Percentiles rank a stretch among this genome's conserved stretches.
Conservation (phyloP, 805 yeast species). For the Osmozyma mogii region DNA sequence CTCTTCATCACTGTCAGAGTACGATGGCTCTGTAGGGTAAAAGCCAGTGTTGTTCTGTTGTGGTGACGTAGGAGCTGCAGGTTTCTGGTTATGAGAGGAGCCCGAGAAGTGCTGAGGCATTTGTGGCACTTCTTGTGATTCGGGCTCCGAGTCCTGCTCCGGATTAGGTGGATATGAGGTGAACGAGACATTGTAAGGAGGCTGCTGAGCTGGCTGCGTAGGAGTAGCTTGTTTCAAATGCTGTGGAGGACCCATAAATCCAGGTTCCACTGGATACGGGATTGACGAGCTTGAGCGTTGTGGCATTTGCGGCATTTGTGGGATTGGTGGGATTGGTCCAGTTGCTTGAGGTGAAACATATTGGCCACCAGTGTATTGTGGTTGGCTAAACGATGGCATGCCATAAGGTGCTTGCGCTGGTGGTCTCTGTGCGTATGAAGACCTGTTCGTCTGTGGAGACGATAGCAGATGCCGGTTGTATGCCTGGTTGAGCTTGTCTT, state of each 20-base stretch:
- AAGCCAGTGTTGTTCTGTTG: too few relatives aligned
- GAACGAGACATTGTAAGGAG: slow-evolving; percentile 1
- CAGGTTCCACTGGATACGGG: background rate
- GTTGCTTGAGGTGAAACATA: slow-evolving; percentile 1
- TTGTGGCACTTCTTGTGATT: background rate
- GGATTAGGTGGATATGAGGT: slow-evolving; percentile 1
- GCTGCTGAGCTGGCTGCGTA: slow-evolving; percentile 1
- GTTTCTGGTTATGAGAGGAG: too few relatives aligned
- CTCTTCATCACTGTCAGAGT: slow-evolving; percentile 10
- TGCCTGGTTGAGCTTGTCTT: slow-evolving; percentile 34
- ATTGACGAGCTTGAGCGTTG: background rate
- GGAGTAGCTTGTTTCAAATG: too few relatives aligned
- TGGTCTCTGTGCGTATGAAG: slow-evolving; percentile 5
- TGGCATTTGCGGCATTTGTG: background rate
- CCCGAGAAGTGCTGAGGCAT: too few relatives aligned
- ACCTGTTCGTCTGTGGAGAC: slow-evolving; percentile 4
- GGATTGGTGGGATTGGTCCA: background rate
- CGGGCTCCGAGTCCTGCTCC: slow-evolving; percentile 1
- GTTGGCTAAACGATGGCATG: too few relatives aligned
- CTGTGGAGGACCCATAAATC: too few relatives aligned
- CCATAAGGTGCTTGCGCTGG: background rate
- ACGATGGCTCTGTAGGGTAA: slow-evolving; percentile 10
- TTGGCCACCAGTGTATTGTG: too few relatives aligned
- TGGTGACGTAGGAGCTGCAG: too few relatives aligned
- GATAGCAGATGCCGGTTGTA: slow-evolving; percentile 22